These are phyloP conservation scores for Periconia digitata DNA, from an alignment of 2,329 filamentous ascomycete genomes.

Conservation along the genomic window DNA sequence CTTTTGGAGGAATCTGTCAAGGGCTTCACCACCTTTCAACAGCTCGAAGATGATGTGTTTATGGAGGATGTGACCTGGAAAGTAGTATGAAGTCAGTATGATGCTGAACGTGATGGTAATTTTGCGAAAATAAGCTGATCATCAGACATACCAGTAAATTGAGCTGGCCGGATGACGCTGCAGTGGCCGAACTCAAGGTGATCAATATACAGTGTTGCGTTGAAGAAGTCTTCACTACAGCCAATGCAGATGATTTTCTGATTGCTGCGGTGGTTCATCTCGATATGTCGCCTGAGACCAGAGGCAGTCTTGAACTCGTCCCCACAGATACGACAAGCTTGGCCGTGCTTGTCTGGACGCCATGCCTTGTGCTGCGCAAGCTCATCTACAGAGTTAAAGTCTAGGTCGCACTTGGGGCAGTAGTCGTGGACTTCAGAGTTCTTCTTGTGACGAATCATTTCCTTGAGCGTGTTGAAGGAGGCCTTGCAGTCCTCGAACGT, in stretches of 20 bases:
- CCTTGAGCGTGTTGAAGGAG: constrained; percentile 48
- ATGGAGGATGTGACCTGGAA: constrained; percentile 54
- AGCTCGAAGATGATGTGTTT: constrained; percentile 50
- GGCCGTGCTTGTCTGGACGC: constrained; percentile 45
- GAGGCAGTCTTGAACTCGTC: constrained; percentile 57
- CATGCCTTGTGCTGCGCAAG: constrained; percentile 52
- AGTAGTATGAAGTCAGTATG: too few species aligned
- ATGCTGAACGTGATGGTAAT: too few species aligned
- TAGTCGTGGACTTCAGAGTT: constrained; percentile 48
- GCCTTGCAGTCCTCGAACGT: constrained; percentile 50
- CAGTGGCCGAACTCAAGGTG: constrained; percentile 60
- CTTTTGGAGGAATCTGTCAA: constrained; percentile 31
- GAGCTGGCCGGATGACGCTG: constrained; percentile 40
- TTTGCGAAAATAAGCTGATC: too few species aligned
- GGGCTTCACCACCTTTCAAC: constrained; percentile 17
- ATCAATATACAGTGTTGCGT: constrained; percentile 52
- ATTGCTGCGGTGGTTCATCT: constrained; percentile 49
- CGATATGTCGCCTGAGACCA: constrained; percentile 56
- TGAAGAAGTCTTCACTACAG: constrained; percentile 52
- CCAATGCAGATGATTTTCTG: constrained; percentile 57
- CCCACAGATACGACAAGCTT: constrained; percentile 60
- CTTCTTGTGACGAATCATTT: constrained; percentile 56
- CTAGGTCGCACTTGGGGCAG: constrained; percentile 48
- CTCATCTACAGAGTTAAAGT: constrained; percentile 50
- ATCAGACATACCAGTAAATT: too few species aligned